Evolutionary conservation across 2,329 filamentous ascomycete species (phyloP), one percentile per base, ranked within the genome.

Genomic region (Ascochyta viciae-villosae): DNA sequence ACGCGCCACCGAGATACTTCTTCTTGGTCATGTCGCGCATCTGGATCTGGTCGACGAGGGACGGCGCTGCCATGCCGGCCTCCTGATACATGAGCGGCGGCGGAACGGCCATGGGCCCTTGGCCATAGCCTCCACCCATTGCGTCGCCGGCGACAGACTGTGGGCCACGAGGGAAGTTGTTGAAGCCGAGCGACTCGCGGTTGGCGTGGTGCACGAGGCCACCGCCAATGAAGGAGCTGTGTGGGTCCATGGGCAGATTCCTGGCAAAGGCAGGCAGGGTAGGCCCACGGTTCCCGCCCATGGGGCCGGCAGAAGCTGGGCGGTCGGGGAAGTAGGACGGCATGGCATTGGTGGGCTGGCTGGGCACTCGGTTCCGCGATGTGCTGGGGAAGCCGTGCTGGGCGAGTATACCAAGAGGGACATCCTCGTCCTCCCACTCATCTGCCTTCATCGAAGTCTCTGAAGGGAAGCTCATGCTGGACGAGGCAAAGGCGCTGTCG

Each of bases 131-230:
- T 24, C 51, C 57, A 19, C 63, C 62, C 23, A 64, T 57, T 6
- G 70, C 66, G 38, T 73, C 74, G n/a, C 72, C 73, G 26, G 70
- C 68, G 6, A 74, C 64, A 13, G 74, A 76, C 31, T 58, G 66
- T 42, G 72, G 67, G 19, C 72, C 70, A 24, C 67, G 68, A 34
- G 60, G 63, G 46, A 74, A 74, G 22, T 70, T 67, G 44, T 66
- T 74, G 63, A 76, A 75, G 40, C 72, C 73, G 64, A 77, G 63
- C 0, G 74, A 74, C 47, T 76, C 73, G 23, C 74, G 72, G 48
- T 70, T 70, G 12, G 65, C 54, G 3, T 64, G 73, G 35, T 65
- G 66, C 7, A 76, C 69, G 19, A 77, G 46, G 12, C 73, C 73
- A 47, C 70, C 72, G 27, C 73, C 74, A 37, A 74, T 69, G 53